These are phyloP conservation scores for Plenodomus lindquistii DNA, from an alignment of 2,329 filamentous ascomycete genomes.

Conservation along the genomic window DNA sequence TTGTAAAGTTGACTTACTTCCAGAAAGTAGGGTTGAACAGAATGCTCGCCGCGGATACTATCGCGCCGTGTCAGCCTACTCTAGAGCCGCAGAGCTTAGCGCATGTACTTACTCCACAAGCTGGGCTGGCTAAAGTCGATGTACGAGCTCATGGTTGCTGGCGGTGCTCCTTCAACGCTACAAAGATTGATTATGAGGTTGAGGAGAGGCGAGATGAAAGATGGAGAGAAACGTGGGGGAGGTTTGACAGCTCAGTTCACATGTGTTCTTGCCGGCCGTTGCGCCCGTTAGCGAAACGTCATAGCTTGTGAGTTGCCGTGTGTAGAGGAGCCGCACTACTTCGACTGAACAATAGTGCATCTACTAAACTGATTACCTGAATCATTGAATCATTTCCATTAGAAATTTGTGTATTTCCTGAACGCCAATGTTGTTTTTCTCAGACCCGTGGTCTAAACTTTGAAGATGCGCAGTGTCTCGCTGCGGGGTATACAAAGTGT, in stretches of 20 bases:
- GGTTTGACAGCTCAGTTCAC: slow-evolving; percentile 26
- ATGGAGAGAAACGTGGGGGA: slow-evolving; percentile 17
- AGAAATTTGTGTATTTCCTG: not conserved
- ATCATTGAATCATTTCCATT: no score
- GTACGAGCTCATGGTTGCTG: slow-evolving; percentile 27
- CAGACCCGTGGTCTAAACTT: not conserved
- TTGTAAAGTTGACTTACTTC: slow-evolving; percentile 67
- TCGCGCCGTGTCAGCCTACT: not conserved
- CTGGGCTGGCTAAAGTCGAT: slow-evolving; percentile 53
- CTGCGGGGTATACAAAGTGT: not conserved
- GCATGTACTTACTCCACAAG: slow-evolving; percentile 50
- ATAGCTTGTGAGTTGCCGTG: slow-evolving; percentile 18
- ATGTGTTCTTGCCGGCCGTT: slow-evolving; percentile 20
- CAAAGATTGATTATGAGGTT: not conserved
- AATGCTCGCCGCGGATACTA: slow-evolving; percentile 81
- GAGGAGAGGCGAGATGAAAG: not conserved
- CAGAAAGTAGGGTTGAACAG: slow-evolving; percentile 98
- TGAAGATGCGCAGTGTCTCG: not conserved
- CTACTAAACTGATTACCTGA: not conserved
- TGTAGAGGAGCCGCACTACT: not conserved
- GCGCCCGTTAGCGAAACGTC: slow-evolving; percentile 33
- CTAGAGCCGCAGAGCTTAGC: not conserved
- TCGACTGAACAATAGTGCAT: not conserved
- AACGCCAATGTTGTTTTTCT: not conserved
- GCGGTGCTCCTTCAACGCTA: no score